Base-by-base conservation (phyloP, 805 yeast genomes). In the Yamadazyma paraphyllophila region DNA sequence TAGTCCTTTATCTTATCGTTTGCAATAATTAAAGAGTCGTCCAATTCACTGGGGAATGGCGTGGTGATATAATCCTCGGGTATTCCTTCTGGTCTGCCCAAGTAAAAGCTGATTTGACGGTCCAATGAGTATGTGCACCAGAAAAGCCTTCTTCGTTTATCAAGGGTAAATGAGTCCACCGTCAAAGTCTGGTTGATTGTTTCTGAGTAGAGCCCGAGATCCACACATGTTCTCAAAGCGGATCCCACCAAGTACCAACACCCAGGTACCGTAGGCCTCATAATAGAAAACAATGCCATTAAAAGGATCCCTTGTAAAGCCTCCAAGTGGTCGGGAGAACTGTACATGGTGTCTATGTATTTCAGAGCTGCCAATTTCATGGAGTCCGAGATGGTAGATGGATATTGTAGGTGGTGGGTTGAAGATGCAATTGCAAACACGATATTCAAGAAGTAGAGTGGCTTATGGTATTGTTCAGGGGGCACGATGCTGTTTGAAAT, bases 91-190 rank as follows among this genome's bases (percentile, higher is more conserved):
- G 97, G 97, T 32, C 97, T 74, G 1, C 95, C 95, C 41, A 90
- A 69, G 59, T 89, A 89, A 36, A 90, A 82, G 60, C 96, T 85
- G 8, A 88, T 81, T 60, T 89, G 96, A 17, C 97, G 67, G 61
- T 90, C 97, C 45, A 91, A 65, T 1, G 91, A 78, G 60, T 90
- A 90, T 1, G 92, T 81, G 61, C 96, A 85, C 97, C 97, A 90
- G 56, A 91, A 90, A 16, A 88, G 60, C 36, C 95, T 66, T 54
- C 95, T 73, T 47, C 95, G 71, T 62, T 85, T 65, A 58, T 90
- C 97, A 27, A 77, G 66, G 0, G 77, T 68, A 55, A 77, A 82
- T 0, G 85, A 77, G 50, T 82, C 82, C 44, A 71, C 62, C 33
- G 65, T 50, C 43, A 65, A 66, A 20, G 44, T 50, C 41, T 49